A percentile compares a stretch with the other conserved stretches of the same genome.
Evolutionary conservation across 2,329 filamentous ascomycete species (phyloP).

Genomic region (Neonectria faginata): DNA sequence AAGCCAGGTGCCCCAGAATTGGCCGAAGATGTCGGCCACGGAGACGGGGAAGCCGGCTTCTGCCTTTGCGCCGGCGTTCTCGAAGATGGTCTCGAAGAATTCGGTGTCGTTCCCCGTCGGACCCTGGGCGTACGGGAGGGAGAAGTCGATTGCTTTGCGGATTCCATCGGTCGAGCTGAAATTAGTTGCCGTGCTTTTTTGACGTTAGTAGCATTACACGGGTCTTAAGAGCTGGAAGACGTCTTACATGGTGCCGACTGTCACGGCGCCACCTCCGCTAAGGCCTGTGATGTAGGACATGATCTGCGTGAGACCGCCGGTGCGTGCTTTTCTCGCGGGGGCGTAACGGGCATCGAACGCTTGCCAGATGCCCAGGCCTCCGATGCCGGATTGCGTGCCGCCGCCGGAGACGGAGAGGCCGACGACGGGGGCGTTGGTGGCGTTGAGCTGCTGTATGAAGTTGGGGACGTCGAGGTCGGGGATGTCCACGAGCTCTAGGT

Average conservation of each 20-base stretch:
- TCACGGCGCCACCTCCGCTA: constrained; percentile 45
- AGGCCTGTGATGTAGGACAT: constrained; percentile 44
- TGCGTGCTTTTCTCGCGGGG: constrained; percentile 30
- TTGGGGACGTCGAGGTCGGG: constrained; percentile 34
- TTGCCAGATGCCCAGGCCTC: constrained; percentile 46
- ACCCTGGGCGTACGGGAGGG: constrained; percentile 33
- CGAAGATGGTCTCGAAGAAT: constrained; percentile 36
- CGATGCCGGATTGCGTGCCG: constrained; percentile 46
- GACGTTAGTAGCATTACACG: fast-evolving
- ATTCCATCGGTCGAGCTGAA: constrained; percentile 39
- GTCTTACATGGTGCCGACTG: constrained; percentile 41
- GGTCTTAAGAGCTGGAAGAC: fast-evolving
- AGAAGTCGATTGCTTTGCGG: constrained; percentile 40
- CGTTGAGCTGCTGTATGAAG: constrained; percentile 40
- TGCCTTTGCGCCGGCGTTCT: constrained; percentile 39
- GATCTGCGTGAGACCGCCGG: constrained; percentile 43
- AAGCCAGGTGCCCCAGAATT: constrained; percentile 45
- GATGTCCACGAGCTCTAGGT: constrained; percentile 41
- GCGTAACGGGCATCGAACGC: constrained; percentile 45
- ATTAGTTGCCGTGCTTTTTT: constrained; percentile 41
- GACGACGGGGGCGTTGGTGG: constrained; percentile 36
- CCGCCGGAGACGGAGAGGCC: constrained; percentile 45
- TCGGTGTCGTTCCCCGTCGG: constrained; percentile 29
- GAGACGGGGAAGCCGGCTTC: constrained; percentile 43
- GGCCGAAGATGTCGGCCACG: constrained; percentile 44